A percentile compares a stretch with the other conserved stretches of the same genome.
These are phyloP conservation scores for Tagetes erecta DNA, from an alignment of 129 eudicot genomes.

Conservation along the genomic window DNA sequence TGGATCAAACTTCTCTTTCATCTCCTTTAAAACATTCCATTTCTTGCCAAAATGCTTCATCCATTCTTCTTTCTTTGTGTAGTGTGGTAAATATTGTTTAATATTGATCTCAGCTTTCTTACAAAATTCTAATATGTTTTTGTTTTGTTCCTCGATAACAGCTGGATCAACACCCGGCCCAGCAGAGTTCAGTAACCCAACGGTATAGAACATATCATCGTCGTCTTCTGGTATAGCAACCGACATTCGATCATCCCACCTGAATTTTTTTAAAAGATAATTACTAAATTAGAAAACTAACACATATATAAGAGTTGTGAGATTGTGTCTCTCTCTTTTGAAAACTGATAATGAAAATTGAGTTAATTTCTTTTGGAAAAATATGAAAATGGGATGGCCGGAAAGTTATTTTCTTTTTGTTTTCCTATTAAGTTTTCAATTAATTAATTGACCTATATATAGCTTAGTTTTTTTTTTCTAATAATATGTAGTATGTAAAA, in stretches of 20 bases:
- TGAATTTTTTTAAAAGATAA: slow-evolving; percentile 12
- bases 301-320: neutral
- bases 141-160: slow-evolving; percentile 32
- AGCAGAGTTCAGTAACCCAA: slow-evolving; percentile 28
- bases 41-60: slow-evolving; percentile 43
- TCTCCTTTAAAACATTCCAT: slow-evolving; percentile 34
- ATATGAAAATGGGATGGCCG: too few relatives aligned
- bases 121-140: slow-evolving; percentile 30
- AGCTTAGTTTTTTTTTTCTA: too few relatives aligned
- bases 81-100: slow-evolving; percentile 40
- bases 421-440: too few relatives aligned
- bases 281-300: neutral
- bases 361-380: too few relatives aligned
- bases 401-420: too few relatives aligned
- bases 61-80: slow-evolving; percentile 37
- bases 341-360: too few relatives aligned
- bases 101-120: slow-evolving; percentile 25
- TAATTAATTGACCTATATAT: too few relatives aligned
- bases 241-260: slow-evolving; percentile 46
- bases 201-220: slow-evolving; percentile 37
- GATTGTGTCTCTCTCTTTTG: neutral
- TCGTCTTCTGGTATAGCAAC: slow-evolving; percentile 35
- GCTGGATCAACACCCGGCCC: neutral
- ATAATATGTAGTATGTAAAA: too few relatives aligned
- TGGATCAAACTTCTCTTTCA: slow-evolving; percentile 41